Evolutionary conservation across 2,329 filamentous ascomycete species (phyloP), one percentile per base, ranked within the genome.

Genomic region (Penicillium paneum): DNA sequence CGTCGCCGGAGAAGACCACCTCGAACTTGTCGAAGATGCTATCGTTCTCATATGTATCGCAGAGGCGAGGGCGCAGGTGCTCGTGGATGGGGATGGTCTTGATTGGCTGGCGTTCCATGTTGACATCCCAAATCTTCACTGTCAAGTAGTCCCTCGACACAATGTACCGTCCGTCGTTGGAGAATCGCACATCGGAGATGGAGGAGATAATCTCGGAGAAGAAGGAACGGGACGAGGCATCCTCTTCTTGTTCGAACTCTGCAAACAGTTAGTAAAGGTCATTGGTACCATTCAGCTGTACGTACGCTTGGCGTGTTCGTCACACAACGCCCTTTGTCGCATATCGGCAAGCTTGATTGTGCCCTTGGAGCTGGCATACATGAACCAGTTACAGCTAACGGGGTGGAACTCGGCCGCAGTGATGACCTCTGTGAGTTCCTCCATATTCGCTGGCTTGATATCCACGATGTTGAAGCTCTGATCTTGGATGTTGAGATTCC

Each of bases 401-500:
- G 94, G 94, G 71, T 99, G 94, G 69, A 99, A 99, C 71, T 99
- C 94, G 50, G 94, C 94, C 39, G 94, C 94, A 12, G 94, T 99
- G 71, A 99, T 97, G 65, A 99, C 94, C 75, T 99, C 94, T 0
- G 94, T 99, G 62, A 99, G 81, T 79, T 99, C 94, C 76, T 99
- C 94, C 94, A 99, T 99, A 74, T 99, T 99, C 38, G 94, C 94
- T 8, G 94, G 94, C 76, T 99, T 99, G 81, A 99, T 99, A 74
- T 99, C 94, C 59, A 99, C 94, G 71, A 99, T 99, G 78, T 99
- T 99, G 83, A 99, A 99, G 79, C 94, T 97, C 78, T 97, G 93
- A 67, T 97, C 93, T 74, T 99, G 94, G 61, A 99, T 99, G 76
- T 97, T 97, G 66, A 97, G 81, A 73, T 99, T 97, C 94, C 94